These are phyloP conservation scores for Dothideomycetes sp. DNA, from an alignment of 2,329 filamentous ascomycete genomes.

Conservation along the genomic window DNA sequence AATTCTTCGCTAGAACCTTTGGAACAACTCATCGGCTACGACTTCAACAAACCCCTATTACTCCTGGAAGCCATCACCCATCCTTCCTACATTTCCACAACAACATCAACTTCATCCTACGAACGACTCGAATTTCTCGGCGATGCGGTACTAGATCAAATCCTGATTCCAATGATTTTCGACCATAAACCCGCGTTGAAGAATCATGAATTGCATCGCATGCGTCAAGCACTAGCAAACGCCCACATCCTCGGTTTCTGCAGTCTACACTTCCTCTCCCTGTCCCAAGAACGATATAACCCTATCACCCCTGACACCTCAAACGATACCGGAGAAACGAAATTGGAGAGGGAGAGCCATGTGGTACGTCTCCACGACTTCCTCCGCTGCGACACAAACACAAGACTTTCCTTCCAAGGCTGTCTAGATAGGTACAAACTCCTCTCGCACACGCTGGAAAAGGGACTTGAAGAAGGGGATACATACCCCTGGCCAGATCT, in stretches of 20 bases:
- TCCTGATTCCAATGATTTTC: slow-evolving; percentile 60
- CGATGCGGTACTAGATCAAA: slow-evolving; percentile 71
- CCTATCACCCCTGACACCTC: too few relatives aligned
- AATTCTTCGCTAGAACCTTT: slow-evolving; percentile 26
- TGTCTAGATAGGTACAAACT: too few relatives aligned
- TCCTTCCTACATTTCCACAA: slow-evolving; percentile 44
- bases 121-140: slow-evolving; percentile 84
- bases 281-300: slow-evolving; percentile 25
- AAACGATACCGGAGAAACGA: slow-evolving; percentile 9
- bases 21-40: slow-evolving; percentile 61
- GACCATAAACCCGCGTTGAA: slow-evolving; percentile 38
- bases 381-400: slow-evolving; percentile 23
- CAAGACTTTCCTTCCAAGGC: too few relatives aligned
- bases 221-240: slow-evolving; percentile 71
- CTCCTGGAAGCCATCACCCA: slow-evolving; percentile 77
- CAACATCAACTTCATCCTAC: slow-evolving; percentile 46
- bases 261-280: slow-evolving; percentile 51
- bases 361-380: slow-evolving; percentile 23
- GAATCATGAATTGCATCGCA: slow-evolving; percentile 60
- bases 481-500: slow-evolving; percentile 72
- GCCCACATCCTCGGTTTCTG: slow-evolving; percentile 70
- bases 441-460: too few relatives aligned
- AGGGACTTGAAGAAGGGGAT: slow-evolving; percentile 40
- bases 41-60: slow-evolving; percentile 57
- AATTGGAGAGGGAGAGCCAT: slow-evolving; percentile 7